These are phyloP conservation scores for Protomyces arabidopsidicola DNA, from an alignment of 1,139 yeast genomes.

Conservation along the genomic window DNA sequence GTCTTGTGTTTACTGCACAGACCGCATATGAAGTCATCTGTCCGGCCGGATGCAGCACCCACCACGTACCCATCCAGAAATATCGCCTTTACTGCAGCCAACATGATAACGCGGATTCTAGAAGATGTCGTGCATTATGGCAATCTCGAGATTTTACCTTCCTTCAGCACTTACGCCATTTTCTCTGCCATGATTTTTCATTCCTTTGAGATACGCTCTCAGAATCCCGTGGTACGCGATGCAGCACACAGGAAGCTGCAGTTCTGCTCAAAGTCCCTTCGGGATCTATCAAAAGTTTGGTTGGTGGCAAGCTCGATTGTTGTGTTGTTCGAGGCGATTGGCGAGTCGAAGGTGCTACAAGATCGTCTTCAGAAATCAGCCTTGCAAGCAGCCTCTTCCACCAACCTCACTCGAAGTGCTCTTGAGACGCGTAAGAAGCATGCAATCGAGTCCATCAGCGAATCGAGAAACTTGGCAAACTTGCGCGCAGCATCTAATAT, in stretches of 20 bases:
- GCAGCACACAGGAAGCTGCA: constrained; percentile 57
- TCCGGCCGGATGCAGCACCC: constrained; percentile 39
- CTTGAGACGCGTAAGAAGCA: constrained; percentile 28
- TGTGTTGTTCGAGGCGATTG: constrained; percentile 38
- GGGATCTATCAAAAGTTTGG: constrained; percentile 50
- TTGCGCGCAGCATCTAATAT: constrained; percentile 6
- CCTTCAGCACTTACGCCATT: constrained; percentile 51
- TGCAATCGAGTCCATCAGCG: constrained; percentile 16
- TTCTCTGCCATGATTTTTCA: constrained; percentile 71
- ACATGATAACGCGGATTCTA: constrained; percentile 66
- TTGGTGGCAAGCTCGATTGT: constrained; percentile 43
- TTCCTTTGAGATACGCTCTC: constrained; percentile 66
- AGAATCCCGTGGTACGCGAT: constrained; percentile 53
- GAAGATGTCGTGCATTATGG: constrained; percentile 55
- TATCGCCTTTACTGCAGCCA: constrained; percentile 78
- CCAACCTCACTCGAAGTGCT: constrained; percentile 19
- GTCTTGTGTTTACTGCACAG: constrained; percentile 67
- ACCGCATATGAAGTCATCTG: constrained; percentile 50
- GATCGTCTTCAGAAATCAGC: constrained; percentile 37
- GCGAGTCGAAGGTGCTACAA: constrained; percentile 30
- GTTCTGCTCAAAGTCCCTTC: constrained; percentile 51
- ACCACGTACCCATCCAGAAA: constrained; percentile 76
- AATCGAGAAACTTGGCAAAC: constrained; percentile 13
- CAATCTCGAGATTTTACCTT: constrained; percentile 54
- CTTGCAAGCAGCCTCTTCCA: constrained; percentile 36